phyloP scores from a whole-genome alignment of 176 grass and related monocot genomes.

The Hsuehochloa calcarea region DNA sequence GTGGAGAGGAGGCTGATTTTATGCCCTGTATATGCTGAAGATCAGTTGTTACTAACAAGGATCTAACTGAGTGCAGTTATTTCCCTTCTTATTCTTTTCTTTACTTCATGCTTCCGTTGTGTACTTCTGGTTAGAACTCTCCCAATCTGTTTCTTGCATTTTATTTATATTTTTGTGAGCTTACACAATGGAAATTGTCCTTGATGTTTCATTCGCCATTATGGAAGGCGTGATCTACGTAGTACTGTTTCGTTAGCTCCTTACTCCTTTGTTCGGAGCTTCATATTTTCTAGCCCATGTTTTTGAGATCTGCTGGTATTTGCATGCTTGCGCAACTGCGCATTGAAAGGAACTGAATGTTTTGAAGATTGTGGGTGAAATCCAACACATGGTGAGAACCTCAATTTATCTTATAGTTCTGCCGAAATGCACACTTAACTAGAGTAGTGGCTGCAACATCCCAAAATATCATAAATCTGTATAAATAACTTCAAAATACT shows the following conservation, averaged over 20 bases:
- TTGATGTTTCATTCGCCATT: background rate
- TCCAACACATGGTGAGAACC: background rate
- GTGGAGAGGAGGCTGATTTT: background rate
- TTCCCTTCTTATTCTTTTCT: background rate
- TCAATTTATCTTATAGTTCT: background rate
- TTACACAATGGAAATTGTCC: background rate
- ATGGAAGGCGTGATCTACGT: background rate
- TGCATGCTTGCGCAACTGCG: background rate
- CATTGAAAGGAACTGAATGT: background rate
- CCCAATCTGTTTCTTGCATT: background rate
- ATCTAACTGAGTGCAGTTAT: background rate
- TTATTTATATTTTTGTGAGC: conserved; percentile 25
- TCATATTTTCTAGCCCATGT: background rate
- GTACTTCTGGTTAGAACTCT: conserved; percentile 2
- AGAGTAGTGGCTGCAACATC: too few relatives aligned
- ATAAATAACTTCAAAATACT: too few relatives aligned
- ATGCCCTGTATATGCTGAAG: conserved; percentile 25
- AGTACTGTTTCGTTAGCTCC: too few relatives aligned
- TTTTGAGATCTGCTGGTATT: background rate
- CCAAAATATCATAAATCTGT: too few relatives aligned
- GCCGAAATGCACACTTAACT: background rate
- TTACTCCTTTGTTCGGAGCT: background rate
- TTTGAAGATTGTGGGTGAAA: background rate
- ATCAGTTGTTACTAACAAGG: conserved; percentile 18
- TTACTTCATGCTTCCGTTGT: background rate